Conservation (phyloP, 257 asterid genomes). For the Apocynum venetum region DNA sequence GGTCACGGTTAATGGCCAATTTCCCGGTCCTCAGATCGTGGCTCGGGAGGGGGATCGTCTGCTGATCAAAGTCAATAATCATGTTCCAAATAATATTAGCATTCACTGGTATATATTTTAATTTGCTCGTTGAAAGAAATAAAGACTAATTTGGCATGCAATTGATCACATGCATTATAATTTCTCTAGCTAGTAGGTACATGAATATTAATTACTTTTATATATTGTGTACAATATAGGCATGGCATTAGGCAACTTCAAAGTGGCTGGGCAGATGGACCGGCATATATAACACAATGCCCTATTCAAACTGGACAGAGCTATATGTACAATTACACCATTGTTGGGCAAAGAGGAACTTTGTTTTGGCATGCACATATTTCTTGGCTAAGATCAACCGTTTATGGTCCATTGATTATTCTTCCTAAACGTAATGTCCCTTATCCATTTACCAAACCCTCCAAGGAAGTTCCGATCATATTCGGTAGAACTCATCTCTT, state of each 20-base stretch:
- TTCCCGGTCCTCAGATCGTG: slow-evolving; percentile 51
- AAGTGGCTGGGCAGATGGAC: slow-evolving; percentile 73
- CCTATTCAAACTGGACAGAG: slow-evolving; percentile 54
- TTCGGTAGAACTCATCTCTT: slow-evolving; percentile 32
- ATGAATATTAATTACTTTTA: too few relatives aligned
- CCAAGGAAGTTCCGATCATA: slow-evolving; percentile 53
- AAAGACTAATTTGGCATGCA: neutral
- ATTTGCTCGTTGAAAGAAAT: neutral
- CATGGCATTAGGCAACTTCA: slow-evolving; percentile 60
- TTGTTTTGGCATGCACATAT: slow-evolving; percentile 67
- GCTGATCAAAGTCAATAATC: slow-evolving; percentile 46
- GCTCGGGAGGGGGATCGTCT: slow-evolving; percentile 58
- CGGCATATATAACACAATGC: slow-evolving; percentile 50
- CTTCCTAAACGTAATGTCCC: slow-evolving; percentile 44
- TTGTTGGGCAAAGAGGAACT: slow-evolving; percentile 66
- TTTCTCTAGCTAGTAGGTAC: too few relatives aligned
- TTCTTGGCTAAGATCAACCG: slow-evolving; percentile 56
- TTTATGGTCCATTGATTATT: slow-evolving; percentile 58
- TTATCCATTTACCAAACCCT: slow-evolving; percentile 57
- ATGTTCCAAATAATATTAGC: slow-evolving; percentile 46
- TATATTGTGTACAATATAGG: slow-evolving; percentile 19
- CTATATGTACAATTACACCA: slow-evolving; percentile 59
- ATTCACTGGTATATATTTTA: slow-evolving; percentile 42
- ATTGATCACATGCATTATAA: neutral
- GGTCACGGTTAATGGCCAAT: slow-evolving; percentile 49